Base-by-base conservation (phyloP, 164 flowering plant genomes). In the Stephania yunnanensis region DNA sequence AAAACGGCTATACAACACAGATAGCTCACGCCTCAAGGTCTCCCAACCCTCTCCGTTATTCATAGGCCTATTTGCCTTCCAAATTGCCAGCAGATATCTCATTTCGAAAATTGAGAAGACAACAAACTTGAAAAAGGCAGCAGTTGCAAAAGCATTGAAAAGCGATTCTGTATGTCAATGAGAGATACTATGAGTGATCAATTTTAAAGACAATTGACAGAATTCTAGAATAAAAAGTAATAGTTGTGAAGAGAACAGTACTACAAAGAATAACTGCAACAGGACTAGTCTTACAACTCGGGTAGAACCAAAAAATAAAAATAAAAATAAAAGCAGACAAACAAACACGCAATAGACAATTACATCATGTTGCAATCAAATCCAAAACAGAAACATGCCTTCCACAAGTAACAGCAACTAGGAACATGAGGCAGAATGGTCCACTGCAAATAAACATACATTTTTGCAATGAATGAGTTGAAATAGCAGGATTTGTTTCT, bases 81-180 rank as follows among this genome's bases (percentile, higher is more conserved):
- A 95, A 83, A 95, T 93, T 8, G 97, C 96, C 77, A 95, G 94
- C 74, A 95, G 98, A 87, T 93, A 95, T 78, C 99, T 85, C 97
- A 93, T 95, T 87, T 95, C 99, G 87, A 93, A 95, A 71, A 95
- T 93, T 48, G 99, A 92, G 85, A 93, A 93, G 75, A 95, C 97
- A 70, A 93, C 98, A 76, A 95, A 95, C 89, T 95, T 95, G 97
- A 95, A 95, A 83, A 95, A 95, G 53, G 98, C 97, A 71, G 99
- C 98, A 50, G 98, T 91, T 69, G 99, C 98, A 88, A 95, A 95
- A 65, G 97, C 99, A 89, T 95, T 95, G 73, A 95, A 95, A 69
- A 95, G 81, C 64, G 99, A 95, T 79, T 95, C 99, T 93, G 95
- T 19, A 84, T 58, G 79, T 22, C 71, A 79, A 71, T 25, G 77